Percentiles rank a stretch among this genome's conserved stretches.
Evolutionary conservation across 805 yeast species (phyloP).

Genomic region (Candida tammaniensis): DNA sequence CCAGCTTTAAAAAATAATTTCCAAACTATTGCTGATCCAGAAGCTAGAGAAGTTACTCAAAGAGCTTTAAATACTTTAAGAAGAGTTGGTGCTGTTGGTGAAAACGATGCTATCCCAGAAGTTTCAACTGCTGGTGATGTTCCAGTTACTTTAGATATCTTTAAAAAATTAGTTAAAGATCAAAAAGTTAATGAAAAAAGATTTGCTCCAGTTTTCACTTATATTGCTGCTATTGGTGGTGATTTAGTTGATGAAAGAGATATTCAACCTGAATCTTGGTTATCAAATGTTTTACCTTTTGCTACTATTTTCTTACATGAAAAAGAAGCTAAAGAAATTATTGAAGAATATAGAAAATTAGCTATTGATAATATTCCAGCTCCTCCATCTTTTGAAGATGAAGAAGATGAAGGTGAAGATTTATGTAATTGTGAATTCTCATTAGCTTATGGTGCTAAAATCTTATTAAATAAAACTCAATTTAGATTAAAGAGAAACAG

Average conservation of each 20-base stretch:
- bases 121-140: conserved; percentile 98
- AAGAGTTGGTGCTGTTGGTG: conserved; percentile 98
- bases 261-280: conserved; percentile 91
- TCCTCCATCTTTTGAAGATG: conserved; percentile 94
- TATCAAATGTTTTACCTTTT: conserved; percentile 84
- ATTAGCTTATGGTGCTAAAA: conserved; percentile 99
- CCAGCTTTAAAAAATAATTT: conserved; percentile 95
- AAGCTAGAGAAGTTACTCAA: conserved; percentile 97
- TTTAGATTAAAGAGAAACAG: conserved; percentile 98
- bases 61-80: conserved; percentile 96
- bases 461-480: conserved; percentile 98
- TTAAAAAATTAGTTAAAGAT: conserved; percentile 68
- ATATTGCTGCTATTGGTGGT: conserved; percentile 97
- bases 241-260: conserved; percentile 96
- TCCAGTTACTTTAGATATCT: conserved; percentile 77
- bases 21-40: conserved; percentile 98
- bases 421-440: conserved; percentile 99
- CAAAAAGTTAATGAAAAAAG: conserved; percentile 62
- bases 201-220: conserved; percentile 74
- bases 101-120: conserved; percentile 89
- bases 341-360: conserved; percentile 93
- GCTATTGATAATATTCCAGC: conserved; percentile 98
- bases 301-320: conserved; percentile 95
- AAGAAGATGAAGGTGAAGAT: conserved; percentile 98
- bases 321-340: conserved; percentile 77